Base-by-base conservation (phyloP, 768 basidiomycete genomes). In the Multifurca ochricompacta region DNA sequence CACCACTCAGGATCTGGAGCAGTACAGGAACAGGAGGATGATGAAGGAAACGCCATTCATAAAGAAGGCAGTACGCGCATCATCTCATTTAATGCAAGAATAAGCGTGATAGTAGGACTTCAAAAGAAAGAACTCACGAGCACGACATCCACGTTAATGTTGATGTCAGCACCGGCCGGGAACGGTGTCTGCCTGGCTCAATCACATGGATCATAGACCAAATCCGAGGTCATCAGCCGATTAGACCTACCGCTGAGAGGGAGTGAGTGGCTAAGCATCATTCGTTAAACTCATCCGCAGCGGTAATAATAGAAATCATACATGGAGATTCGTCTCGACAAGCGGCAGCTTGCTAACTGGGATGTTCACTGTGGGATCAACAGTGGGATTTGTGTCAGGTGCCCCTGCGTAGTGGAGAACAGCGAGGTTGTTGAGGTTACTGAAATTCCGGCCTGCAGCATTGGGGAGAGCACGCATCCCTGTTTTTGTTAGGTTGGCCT, bases 391-490 rank as follows among this genome's bases (percentile, higher is more conserved):
- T 2, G 0, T 1, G 2, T 5, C 11, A 3, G 2, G 2, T 4
- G 62, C 62, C 2, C 47, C 53, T 1, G 0, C 0, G 32, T 63
- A 63, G 34, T 39, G 62, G 43, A 63, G 56, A 31, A 62, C 43
- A 6, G 62, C 62, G 31, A 40, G 36, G 23, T 63, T 64, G 10
- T 41, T 31, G 37, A 32, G n/a, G 39, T 11, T 18, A 3, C 9
- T 13, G 34, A 62, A 21, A 47, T 37, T 8, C 62, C 25, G 34
- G 39, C 6, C 7, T 6, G 0, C 0, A 0, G 21, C 2, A 46
- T 48, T 48, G 30, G 56, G 56, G 2, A 48, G 27, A 34, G 56
- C 31, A n/a, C 56, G 56, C 11, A 54, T 54, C 52, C 53, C 55
- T 56, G 25, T n/a, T 3, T 7, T 28, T 3, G 10, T 45, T 10